Evolutionary conservation across 2,329 filamentous ascomycete genomes (phyloP).

Genomic region (Neodidymelliopsis sp.): DNA sequence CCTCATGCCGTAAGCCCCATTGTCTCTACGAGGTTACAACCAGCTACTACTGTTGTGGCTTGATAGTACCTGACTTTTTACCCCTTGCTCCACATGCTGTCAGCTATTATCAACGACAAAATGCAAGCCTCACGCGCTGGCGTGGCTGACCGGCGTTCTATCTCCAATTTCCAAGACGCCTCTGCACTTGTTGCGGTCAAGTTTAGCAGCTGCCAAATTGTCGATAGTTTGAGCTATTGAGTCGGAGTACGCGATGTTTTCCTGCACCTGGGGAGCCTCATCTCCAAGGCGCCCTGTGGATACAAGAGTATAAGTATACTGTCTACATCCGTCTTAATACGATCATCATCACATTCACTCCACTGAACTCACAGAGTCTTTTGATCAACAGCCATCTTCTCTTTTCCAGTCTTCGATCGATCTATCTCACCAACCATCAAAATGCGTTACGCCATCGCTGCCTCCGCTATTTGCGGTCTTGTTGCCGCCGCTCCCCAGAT

Average conservation of each 20-base stretch:
- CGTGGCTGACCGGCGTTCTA: slow-evolving; percentile 15
- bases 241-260: slow-evolving; percentile 18
- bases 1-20: slow-evolving; percentile 1
- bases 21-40: neutral
- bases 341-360: slow-evolving; percentile 20
- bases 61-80: neutral
- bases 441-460: slow-evolving; percentile 33
- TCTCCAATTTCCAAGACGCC: slow-evolving; percentile 14
- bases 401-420: slow-evolving; percentile 8
- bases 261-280: slow-evolving; percentile 2
- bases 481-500: slow-evolving; percentile 33
- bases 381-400: slow-evolving; percentile 9
- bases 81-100: slow-evolving; percentile 20
- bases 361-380: slow-evolving; percentile 7
- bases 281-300: neutral
- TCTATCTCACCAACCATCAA: slow-evolving; percentile 13
- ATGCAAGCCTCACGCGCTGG: slow-evolving; percentile 24
- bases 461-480: slow-evolving; percentile 29
- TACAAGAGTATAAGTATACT: slow-evolving; percentile 22
- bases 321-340: slow-evolving; percentile 13
- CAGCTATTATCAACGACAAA: slow-evolving; percentile 12
- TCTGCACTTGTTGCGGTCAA: slow-evolving; percentile 6
- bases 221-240: slow-evolving; percentile 12
- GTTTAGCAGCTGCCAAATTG: slow-evolving; percentile 10
- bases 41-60: slow-evolving; percentile 5